A percentile compares a stretch with the other conserved stretches of the same genome.
phyloP scores from a whole-genome alignment of 768 basidiomycete genomes.

The Leccinum arenicola region DNA sequence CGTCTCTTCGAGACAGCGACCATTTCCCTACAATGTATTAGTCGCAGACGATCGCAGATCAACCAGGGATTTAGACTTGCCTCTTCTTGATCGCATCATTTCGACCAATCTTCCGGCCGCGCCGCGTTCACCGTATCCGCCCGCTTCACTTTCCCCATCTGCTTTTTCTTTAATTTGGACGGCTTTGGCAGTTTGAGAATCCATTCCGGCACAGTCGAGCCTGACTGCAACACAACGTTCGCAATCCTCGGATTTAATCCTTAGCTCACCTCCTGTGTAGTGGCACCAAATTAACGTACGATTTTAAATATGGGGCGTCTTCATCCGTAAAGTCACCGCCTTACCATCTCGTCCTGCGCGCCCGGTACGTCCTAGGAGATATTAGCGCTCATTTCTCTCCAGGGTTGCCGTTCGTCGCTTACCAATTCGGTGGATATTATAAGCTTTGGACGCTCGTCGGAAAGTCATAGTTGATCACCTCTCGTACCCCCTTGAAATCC shows the following conservation, averaged over 20 bases:
- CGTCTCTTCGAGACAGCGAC: constrained; percentile 70
- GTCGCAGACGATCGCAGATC: background rate
- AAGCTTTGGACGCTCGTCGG: constrained; percentile 93
- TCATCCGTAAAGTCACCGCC: constrained; percentile 93
- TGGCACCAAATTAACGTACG: constrained; percentile 44
- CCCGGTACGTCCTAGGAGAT: constrained; percentile 79
- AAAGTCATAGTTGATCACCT: constrained; percentile 97
- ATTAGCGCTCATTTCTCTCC: constrained; percentile 5
- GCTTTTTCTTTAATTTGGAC: constrained; percentile 79
- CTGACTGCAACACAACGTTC: constrained; percentile 92
- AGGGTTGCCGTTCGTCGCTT: constrained; percentile 14
- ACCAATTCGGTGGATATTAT: constrained; percentile 96
- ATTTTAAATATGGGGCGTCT: constrained; percentile 88
- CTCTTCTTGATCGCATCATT: constrained; percentile 71
- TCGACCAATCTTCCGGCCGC: constrained; percentile 55
- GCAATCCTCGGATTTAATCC: constrained; percentile 61
- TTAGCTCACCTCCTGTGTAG: constrained; percentile 9
- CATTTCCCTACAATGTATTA: constrained; percentile 59
- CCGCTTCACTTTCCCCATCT: constrained; percentile 83
- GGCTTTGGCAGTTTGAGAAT: constrained; percentile 94
- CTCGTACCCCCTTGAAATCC: constrained; percentile 92
- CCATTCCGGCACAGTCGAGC: constrained; percentile 90
- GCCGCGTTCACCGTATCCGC: constrained; percentile 73
- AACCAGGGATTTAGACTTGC: constrained; percentile 32
- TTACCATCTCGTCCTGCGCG: constrained; percentile 90